phyloP scores from a whole-genome alignment of 2,329 filamentous ascomycete genomes.

The Aspergillus clavatus region DNA sequence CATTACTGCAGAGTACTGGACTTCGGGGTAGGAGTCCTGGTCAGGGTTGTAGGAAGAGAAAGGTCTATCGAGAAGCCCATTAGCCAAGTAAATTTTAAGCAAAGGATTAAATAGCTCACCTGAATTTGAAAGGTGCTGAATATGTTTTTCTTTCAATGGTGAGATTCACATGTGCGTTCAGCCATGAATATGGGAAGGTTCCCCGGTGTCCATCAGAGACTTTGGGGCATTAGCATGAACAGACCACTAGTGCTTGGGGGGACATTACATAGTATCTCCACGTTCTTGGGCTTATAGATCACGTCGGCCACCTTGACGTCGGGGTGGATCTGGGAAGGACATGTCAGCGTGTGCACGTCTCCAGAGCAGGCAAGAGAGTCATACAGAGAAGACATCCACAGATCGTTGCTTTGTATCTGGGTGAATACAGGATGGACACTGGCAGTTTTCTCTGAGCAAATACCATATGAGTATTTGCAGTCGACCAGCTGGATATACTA shows the following conservation, averaged over 20 bases:
- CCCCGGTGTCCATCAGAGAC: slow-evolving; percentile 68
- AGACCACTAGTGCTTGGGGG: slow-evolving; percentile 2
- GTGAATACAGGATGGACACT: slow-evolving; percentile 63
- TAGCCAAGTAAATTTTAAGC: background rate
- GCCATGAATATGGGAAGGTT: slow-evolving; percentile 61
- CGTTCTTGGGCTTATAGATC: slow-evolving; percentile 29
- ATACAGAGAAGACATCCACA: slow-evolving; percentile 63
- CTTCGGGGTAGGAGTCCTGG: slow-evolving; percentile 50
- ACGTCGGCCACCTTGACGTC: slow-evolving; percentile 39
- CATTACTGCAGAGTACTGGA: slow-evolving; percentile 60
- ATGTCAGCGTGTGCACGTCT: background rate
- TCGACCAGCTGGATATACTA: background rate
- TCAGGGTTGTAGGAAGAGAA: slow-evolving; percentile 37
- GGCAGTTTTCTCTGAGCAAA: slow-evolving; percentile 63
- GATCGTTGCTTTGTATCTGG: slow-evolving; percentile 65
- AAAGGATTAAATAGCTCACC: slow-evolving; percentile 12
- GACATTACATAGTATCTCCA: slow-evolving; percentile 50
- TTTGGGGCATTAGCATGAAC: slow-evolving; percentile 30
- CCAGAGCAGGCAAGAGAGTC: slow-evolving; percentile 15
- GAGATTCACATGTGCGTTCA: slow-evolving; percentile 45
- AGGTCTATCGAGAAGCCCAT: slow-evolving; percentile 18
- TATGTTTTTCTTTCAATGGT: slow-evolving; percentile 18
- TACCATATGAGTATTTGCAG: background rate
- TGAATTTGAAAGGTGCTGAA: slow-evolving; percentile 8
- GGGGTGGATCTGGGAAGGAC: slow-evolving; percentile 42